Conservation (phyloP, 371 early-diverging fungal genomes). For the Parasitella parasitica region DNA sequence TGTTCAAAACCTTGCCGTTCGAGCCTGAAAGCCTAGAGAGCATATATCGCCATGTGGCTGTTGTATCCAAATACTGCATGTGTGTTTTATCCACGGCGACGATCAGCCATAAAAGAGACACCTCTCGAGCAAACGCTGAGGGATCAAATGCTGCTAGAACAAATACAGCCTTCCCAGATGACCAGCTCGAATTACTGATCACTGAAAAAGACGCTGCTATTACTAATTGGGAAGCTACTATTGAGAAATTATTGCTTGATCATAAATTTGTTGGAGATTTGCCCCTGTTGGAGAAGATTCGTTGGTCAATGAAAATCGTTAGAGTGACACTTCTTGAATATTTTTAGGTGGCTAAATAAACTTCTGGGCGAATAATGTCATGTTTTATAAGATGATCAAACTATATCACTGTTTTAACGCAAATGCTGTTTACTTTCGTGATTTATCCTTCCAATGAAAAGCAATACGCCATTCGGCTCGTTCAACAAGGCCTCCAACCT, state of each 20-base stretch:
- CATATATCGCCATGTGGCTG: conserved; percentile 15
- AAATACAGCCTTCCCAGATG: conserved; percentile 13
- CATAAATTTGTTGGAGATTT: not conserved
- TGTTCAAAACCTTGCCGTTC: conserved; percentile 11
- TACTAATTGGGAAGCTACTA: conserved; percentile 10
- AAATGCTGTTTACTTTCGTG: no score
- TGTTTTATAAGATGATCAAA: no score
- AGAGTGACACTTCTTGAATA: conserved; percentile 14
- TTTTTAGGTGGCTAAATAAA: no score
- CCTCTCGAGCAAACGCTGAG: no score
- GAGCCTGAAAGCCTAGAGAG: not conserved
- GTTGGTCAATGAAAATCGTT: conserved; percentile 21
- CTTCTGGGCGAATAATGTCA: no score
- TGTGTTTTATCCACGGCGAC: conserved; percentile 13
- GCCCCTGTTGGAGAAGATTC: conserved; percentile 12
- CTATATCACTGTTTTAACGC: no score
- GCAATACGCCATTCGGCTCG: no score
- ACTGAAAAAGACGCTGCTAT: conserved; percentile 1
- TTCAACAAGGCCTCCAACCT: no score
- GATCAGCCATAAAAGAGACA: conserved; percentile 6
- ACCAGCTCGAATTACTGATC: conserved; percentile 9
- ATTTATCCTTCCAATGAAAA: no score
- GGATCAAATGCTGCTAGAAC: no score
- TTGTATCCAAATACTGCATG: conserved; percentile 23
- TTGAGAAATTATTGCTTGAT: not conserved